Base-by-base conservation (phyloP, 2,329 filamentous ascomycete species). In the Cytospora schulzeri region DNA sequence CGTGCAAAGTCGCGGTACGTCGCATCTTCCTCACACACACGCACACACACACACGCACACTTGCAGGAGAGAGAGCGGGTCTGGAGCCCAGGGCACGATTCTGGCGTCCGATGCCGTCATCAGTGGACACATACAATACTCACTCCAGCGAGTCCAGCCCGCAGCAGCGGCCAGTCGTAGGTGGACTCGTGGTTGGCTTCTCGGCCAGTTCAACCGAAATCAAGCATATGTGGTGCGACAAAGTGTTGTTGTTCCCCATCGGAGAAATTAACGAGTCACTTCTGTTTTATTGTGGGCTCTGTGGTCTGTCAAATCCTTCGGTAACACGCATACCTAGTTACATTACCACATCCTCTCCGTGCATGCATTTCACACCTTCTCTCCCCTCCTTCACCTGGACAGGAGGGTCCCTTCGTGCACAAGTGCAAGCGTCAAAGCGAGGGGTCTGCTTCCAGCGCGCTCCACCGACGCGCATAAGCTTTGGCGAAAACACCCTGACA, bases 131-230 rank as follows among this genome's bases (percentile, higher is more conserved):
- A 51, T 15, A 56, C 55, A 52, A 62, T 62, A 52, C 50, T 62
- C 52, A 3, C 52, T 62, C 60, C 52, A 56, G 52, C 45, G n/a
- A 54, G 28, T 35, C 52, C 52, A 62, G 60, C 60, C 60, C 60
- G 60, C 60, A 50, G 60, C 60, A 62, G 22, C 60, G 50, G 38
- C 50, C 26, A 48, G 45, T 45, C 59, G 53, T 26, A 28, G 53
- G 45, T 38, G 57, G 41, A 35, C 51, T 52, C 52, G 45, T 55
- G 58, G 53, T 62, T 65, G 58, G 58, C 58, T 62, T 53, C 58
- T 65, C 63, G 63, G 63, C 57, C 63, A 62, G 45, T 60, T 51
- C 57, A 62, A 62, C 63, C 63, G 63, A 65, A 62, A 33, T 45
- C 54, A 50, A 56, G 41, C 52, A 56, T 51, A 56, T 51, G 60